Evolutionary conservation across 176 grass and related monocot species (phyloP).

Genomic region (Thinopyrum elongatum): DNA sequence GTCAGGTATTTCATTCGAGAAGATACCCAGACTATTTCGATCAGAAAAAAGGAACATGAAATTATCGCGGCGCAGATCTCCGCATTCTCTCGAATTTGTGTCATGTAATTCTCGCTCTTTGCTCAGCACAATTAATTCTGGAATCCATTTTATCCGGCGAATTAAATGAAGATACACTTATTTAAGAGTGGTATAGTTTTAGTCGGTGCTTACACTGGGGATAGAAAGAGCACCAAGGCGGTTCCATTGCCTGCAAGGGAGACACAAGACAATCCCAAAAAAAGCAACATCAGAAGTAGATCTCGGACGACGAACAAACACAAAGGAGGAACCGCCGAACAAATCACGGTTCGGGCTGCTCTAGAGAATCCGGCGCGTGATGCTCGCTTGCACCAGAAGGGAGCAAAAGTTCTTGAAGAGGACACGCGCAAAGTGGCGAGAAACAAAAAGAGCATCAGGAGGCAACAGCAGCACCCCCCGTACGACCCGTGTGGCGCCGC

Average conservation of each 20-base stretch:
- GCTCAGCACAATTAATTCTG: neutral
- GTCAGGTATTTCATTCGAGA: no score
- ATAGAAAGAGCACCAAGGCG: constrained; percentile 80
- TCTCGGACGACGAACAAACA: neutral
- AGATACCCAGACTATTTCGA: no score
- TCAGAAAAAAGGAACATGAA: no score
- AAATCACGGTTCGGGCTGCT: neutral
- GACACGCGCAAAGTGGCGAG: neutral
- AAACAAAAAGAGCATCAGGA: neutral
- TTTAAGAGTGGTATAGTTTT: neutral
- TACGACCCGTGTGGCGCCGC: neutral
- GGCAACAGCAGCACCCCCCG: neutral
- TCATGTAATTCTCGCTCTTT: neutral
- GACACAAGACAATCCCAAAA: neutral
- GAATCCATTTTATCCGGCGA: neutral
- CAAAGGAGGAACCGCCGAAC: neutral
- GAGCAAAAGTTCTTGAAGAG: neutral
- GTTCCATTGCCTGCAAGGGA: constrained; percentile 84
- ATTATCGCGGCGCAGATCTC: neutral
- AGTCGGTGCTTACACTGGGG: constrained; percentile 67
- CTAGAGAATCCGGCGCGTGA: neutral
- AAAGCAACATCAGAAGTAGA: neutral
- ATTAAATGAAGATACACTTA: neutral
- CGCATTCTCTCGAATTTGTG: neutral
- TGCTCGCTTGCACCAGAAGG: neutral